Evolutionary conservation across 805 yeast species (phyloP).

Genomic region (Lachancea sp.): DNA sequence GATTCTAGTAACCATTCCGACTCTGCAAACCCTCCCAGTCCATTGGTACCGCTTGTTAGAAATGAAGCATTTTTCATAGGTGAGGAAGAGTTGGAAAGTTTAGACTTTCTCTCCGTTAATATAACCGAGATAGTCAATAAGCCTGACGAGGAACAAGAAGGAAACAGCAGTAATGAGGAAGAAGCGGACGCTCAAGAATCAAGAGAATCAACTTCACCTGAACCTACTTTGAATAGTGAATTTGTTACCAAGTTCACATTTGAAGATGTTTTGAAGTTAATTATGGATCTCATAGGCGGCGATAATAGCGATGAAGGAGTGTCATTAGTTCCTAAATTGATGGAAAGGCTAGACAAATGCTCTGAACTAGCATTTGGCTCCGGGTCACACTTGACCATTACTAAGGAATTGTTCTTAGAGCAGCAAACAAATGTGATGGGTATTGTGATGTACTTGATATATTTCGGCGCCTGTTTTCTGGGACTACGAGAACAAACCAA

Average conservation of each 20-base stretch:
- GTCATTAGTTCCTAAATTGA: slow-evolving; percentile 8
- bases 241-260: slow-evolving; percentile 7
- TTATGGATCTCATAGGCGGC: slow-evolving; percentile 4
- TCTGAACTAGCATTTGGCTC: slow-evolving; percentile 5
- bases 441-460: slow-evolving; percentile 8
- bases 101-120: slow-evolving; percentile 6
- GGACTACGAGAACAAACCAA: slow-evolving; percentile 8
- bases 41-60: slow-evolving; percentile 3
- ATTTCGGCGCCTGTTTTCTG: slow-evolving; percentile 9
- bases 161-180: not conserved
- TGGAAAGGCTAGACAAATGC: slow-evolving; percentile 8
- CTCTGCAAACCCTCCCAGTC: slow-evolving; percentile 1
- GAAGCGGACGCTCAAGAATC: not conserved
- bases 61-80: slow-evolving; percentile 8
- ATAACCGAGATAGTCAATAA: not conserved
- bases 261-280: slow-evolving; percentile 7
- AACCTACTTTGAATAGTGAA: not conserved
- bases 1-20: not conserved
- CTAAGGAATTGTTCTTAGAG: slow-evolving; percentile 8
- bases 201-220: not conserved
- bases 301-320: not conserved
- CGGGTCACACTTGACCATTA: slow-evolving; percentile 6
- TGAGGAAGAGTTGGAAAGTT: slow-evolving; percentile 8
- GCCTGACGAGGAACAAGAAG: not conserved
- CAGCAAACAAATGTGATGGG: slow-evolving; percentile 9